Base-by-base conservation (phyloP, 129 eudicot genomes). In the Flaveria trinervia region DNA sequence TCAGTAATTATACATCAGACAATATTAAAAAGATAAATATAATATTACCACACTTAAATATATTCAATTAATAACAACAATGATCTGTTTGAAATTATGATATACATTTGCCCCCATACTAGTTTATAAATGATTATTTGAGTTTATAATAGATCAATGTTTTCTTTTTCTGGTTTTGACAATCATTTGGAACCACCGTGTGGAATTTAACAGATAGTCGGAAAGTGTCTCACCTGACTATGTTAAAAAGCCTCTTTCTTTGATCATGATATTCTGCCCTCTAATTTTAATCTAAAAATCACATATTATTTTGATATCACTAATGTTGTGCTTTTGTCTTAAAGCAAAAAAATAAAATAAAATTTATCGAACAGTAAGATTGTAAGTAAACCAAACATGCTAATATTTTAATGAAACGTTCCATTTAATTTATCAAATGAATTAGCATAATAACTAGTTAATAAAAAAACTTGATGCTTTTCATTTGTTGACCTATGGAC, bases 121-220 rank as follows among this genome's bases (percentile, higher is more conserved):
- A 59, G 78, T 22, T 55, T 74, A 74, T 23, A 8, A 43, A 49
- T 41, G 45, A 74, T 1, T 25, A 49, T 59, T 59, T 44, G 46
- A 60, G 18, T 74, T 25, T 43, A 61, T 39, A 15, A 25, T 49
- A 28, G 54, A 72, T 5, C 41, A 36, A 51, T 22, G 46, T 43
- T 9, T 3, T 23, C 25, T 39, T 41, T 73, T 74, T 25, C 57
- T 45, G 17, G 78, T 60, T 74, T 71, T 60, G 70, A 74, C 46
- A 74, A 59, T 60, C 78, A 74, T 16, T 74, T 60, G 57, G 16
- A 74, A 74, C 78, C 60, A 74, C 78, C 70, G 61, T 9, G 30
- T 15, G 13, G 71, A 74, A 45, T 74, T 61, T 41, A 74, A 22
- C 65, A 59, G 33, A 57, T 17, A 55, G 61, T 55, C 20, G 45